Evolutionary conservation across 2,329 filamentous ascomycete genomes (phyloP), one percentile per base, ranked within the genome.

Genomic region (Stagonosporopsis vannaccii): DNA sequence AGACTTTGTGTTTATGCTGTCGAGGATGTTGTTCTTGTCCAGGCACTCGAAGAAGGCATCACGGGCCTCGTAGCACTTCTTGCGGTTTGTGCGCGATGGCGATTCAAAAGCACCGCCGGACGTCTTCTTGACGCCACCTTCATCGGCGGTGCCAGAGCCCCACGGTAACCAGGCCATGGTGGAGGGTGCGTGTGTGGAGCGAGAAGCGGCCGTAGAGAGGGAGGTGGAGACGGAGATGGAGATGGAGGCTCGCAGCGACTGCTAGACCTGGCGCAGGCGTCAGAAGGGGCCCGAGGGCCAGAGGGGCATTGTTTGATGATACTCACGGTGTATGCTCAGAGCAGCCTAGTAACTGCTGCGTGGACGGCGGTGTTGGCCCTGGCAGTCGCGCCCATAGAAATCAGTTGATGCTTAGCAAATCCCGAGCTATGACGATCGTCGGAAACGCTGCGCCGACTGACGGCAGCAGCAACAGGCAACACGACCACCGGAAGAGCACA

Each of bases 1-100:
- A 58, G 83, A 82, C 63, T 83, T 85, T 56, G 78, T 73, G 61
- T 78, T 80, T 56, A 91, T 81, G 47, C 85, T 85, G 77, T 99
- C 93, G 62, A 97, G 76, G 65, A 99, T 94, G 71, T 84, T 80
- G 80, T 92, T 84, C 63, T 84, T 84, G 78, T 98, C 92, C 41
- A 99, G 84, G 72, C 95, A 99, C 63, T 82, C 80, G 77, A 96
- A 98, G 83, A 95, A 98, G 61, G 79, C 79, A 79, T 99, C 95
- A 65, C 95, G 87, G 42, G 90, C 88, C 69, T 92, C 90, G 90
- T 94, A 99, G 85, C 95, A 99, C 71, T 85, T 82, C 68, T 87
- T 83, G 71, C 95, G 89, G 76, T 93, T 90, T 61, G 84, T 86
- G 62, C 94, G 89, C 72, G 91, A 90, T n/a, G 95, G 95, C 5